A percentile compares a stretch with the other conserved stretches of the same genome.
These are phyloP conservation scores for Neospora caninum DNA, from an alignment of 169 alveolate genomes.

Conservation along the genomic window DNA sequence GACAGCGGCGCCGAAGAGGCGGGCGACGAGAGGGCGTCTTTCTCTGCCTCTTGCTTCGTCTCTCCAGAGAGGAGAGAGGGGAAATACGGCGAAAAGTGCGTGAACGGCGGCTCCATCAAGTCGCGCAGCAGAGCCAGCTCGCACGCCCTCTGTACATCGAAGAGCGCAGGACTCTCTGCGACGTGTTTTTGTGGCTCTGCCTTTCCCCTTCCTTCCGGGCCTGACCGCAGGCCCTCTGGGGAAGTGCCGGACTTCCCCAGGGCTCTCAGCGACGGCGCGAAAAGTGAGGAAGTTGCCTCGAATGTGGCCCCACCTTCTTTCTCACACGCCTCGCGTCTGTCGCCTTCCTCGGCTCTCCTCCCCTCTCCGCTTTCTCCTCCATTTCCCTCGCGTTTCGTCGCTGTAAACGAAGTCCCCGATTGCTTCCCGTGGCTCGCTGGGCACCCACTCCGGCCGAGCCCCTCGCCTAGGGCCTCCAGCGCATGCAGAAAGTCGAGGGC, in stretches of 20 bases:
- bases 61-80: not conserved
- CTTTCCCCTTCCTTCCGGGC: not conserved
- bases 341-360: not conserved
- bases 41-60: not conserved
- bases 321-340: not conserved
- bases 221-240: too few relatives aligned
- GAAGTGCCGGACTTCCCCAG: too few relatives aligned
- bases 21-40: not conserved
- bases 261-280: too few relatives aligned
- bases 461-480: not conserved
- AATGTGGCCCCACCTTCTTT: not conserved
- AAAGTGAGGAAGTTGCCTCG: too few relatives aligned
- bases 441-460: not conserved
- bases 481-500: not conserved
- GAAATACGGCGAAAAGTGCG: not conserved
- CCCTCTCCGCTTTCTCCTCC: not conserved
- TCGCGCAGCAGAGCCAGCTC: not conserved
- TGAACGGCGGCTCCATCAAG: constrained; percentile 10
- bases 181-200: not conserved
- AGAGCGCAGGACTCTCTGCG: not conserved
- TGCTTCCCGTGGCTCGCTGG: not conserved
- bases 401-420: not conserved
- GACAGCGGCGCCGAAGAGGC: too few relatives aligned
- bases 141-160: not conserved
- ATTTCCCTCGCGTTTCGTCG: not conserved